A percentile compares a stretch with the other conserved stretches of the same genome.
Conservation (phyloP, 202 grass and related monocot genomes). For the Carex sylvatica region DNA sequence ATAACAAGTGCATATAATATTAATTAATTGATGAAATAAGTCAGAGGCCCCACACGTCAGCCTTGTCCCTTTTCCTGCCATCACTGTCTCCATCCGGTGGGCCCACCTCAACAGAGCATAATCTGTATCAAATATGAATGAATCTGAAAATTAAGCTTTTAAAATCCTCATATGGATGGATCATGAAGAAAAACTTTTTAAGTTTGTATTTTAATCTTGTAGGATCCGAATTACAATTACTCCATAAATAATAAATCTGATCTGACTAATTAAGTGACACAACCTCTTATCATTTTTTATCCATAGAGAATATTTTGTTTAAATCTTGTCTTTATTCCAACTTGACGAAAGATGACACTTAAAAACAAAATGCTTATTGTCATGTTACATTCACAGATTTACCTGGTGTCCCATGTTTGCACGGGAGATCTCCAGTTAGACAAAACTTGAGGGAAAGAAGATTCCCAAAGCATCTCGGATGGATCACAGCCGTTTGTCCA, state of each 20-base stretch:
- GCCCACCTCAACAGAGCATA: not conserved
- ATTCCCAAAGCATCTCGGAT: not conserved
- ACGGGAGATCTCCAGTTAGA: not conserved
- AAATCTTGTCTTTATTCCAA: not conserved
- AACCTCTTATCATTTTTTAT: too few relatives aligned
- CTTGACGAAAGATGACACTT: not conserved
- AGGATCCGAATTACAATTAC: too few relatives aligned
- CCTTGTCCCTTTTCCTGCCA: slow-evolving; percentile 34
- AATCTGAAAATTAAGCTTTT: too few relatives aligned
- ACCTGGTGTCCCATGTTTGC: not conserved
- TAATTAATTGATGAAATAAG: too few relatives aligned
- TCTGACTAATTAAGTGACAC: too few relatives aligned
- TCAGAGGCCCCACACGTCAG: slow-evolving; percentile 19
- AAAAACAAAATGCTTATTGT: not conserved
- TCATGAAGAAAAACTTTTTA: too few relatives aligned
- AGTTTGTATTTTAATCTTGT: too few relatives aligned
- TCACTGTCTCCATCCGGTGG: slow-evolving; percentile 27
- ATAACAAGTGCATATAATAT: not conserved
- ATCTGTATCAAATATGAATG: not conserved
- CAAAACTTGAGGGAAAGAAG: not conserved
- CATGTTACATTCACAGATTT: not conserved
- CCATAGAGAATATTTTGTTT: not conserved
- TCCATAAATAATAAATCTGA: too few relatives aligned
- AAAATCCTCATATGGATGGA: too few relatives aligned
- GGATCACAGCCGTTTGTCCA: too few relatives aligned